These are phyloP conservation scores for Rosa multiflora DNA, from an alignment of 306 rosid genomes.

Conservation along the genomic window DNA sequence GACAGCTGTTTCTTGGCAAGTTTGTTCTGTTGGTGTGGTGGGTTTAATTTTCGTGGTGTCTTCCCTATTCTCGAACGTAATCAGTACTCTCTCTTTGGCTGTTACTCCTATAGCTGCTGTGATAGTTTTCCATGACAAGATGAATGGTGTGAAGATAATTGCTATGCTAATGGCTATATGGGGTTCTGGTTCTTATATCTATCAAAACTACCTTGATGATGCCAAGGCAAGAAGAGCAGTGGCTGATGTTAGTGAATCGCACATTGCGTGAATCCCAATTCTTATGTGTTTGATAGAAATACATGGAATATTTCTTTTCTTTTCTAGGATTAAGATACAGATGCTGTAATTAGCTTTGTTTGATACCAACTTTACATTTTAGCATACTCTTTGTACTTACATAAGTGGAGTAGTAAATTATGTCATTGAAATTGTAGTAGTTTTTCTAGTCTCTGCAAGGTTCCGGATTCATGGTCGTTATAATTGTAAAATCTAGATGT, in stretches of 20 bases:
- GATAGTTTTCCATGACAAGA: conserved; percentile 71
- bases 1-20: conserved; percentile 83
- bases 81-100: conserved; percentile 83
- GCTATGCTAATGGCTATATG: conserved; percentile 86
- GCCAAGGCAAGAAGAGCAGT: conserved; percentile 39
- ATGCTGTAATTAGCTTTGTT: background rate
- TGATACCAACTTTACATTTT: background rate
- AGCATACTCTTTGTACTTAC: background rate
- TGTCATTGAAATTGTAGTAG: background rate
- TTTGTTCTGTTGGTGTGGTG: conserved; percentile 88
- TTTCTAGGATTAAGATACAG: background rate
- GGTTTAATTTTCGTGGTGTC: conserved; percentile 82
- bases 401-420: background rate
- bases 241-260: conserved; percentile 25
- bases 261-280: conserved; percentile 16
- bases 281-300: conserved; percentile 5
- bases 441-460: background rate
- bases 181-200: conserved; percentile 74
- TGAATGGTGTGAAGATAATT: conserved; percentile 83
- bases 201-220: conserved; percentile 83
- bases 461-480: background rate
- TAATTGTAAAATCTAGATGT: background rate
- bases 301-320: background rate
- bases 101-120: conserved; percentile 82
- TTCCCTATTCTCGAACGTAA: conserved; percentile 87